These are phyloP conservation scores for Coniosporium tulheliwenetii DNA, from an alignment of 2,329 filamentous ascomycete species.

Conservation along the genomic window DNA sequence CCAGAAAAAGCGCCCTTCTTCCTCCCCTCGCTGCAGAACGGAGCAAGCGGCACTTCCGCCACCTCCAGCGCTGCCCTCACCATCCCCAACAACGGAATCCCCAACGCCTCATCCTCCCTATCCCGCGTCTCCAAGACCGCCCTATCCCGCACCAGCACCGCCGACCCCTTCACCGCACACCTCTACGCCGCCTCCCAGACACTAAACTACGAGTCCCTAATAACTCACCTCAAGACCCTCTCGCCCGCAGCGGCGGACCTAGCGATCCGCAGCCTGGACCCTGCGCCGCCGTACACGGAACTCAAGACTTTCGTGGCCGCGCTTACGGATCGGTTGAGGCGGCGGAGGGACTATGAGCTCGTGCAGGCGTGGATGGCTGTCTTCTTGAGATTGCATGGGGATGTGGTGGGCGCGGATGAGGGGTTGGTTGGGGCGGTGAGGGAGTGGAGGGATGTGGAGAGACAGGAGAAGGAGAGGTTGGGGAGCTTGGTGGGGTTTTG, in stretches of 20 bases:
- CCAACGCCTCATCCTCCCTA: constrained; percentile 9
- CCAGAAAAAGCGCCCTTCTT: constrained; percentile 96
- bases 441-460: constrained; percentile 59
- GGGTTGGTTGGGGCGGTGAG: constrained; percentile 41
- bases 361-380: constrained; percentile 97
- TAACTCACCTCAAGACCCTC: constrained; percentile 66
- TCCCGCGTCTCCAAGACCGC: constrained; percentile 13
- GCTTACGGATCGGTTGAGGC: constrained; percentile 52
- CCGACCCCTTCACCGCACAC: constrained; percentile 29
- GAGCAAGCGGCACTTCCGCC: constrained; percentile 2
- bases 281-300: constrained; percentile 44
- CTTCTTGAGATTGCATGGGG: constrained; percentile 65
- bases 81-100: constrained; percentile 11
- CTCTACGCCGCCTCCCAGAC: constrained; percentile 31
- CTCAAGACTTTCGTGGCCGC: constrained; percentile 67
- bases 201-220: constrained; percentile 50
- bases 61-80: constrained; percentile 9
- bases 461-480: constrained; percentile 54
- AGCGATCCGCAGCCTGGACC: constrained; percentile 66
- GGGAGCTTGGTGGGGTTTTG: constrained; percentile 73
- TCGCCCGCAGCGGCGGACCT: constrained; percentile 77
- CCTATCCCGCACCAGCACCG: constrained; percentile 2
- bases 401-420: constrained; percentile 38
- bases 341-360: constrained; percentile 75
- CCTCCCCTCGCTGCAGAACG: constrained; percentile 49